A percentile compares a stretch with the other conserved stretches of the same genome.
Conservation (phyloP, 1,284 basidiomycete species). For the Ganoderma leucocontextum region DNA sequence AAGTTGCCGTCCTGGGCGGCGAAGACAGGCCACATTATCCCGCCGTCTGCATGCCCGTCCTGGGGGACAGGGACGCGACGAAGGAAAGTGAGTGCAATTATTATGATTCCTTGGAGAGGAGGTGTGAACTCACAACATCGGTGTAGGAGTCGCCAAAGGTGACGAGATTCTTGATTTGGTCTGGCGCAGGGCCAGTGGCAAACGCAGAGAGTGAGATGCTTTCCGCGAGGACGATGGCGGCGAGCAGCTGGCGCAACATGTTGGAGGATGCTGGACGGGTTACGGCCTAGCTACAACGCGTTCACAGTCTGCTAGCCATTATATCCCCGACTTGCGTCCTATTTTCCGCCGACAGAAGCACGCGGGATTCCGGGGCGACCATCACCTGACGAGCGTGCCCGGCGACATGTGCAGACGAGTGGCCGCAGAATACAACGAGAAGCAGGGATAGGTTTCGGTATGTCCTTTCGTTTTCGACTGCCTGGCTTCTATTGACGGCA, state of each 20-base stretch:
- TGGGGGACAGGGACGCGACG: slow-evolving; percentile 3
- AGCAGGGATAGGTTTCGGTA: no score
- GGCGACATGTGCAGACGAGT: background rate
- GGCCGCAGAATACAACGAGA: background rate
- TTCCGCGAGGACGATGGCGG: background rate
- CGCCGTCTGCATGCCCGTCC: slow-evolving; percentile 44
- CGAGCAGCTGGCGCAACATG: background rate
- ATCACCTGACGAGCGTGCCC: background rate
- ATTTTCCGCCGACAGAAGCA: background rate
- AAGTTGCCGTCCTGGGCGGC: slow-evolving; percentile 49
- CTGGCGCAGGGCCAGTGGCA: slow-evolving; percentile 28
- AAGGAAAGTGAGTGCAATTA: background rate
- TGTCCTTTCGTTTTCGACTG: background rate
- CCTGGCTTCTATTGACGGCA: background rate
- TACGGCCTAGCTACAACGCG: background rate
- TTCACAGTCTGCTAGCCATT: background rate
- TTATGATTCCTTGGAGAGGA: background rate
- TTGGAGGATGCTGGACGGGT: background rate
- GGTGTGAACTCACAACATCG: slow-evolving; percentile 41
- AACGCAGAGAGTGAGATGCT: background rate
- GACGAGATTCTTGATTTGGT: slow-evolving; percentile 53
- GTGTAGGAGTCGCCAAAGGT: slow-evolving; percentile 59
- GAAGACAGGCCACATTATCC: slow-evolving; percentile 52
- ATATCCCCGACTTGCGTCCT: background rate
- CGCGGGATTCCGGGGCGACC: background rate